Percentiles rank a stretch among this genome's conserved stretches.
Evolutionary conservation across 129 eudicot species (phyloP).

Genomic region (Ambrosia artemisiifolia): DNA sequence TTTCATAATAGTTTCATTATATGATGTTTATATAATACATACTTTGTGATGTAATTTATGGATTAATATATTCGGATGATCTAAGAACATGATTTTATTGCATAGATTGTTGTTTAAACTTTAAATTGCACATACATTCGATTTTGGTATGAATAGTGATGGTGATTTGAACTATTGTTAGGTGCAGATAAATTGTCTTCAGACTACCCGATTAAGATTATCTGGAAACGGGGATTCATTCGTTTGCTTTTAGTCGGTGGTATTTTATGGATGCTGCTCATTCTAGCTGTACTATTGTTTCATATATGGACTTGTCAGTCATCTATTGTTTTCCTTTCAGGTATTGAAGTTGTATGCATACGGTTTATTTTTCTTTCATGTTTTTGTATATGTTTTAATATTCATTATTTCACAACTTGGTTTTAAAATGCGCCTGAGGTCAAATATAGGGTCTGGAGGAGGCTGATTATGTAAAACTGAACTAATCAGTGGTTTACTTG

Average conservation of each 20-base stretch:
- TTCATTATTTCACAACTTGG: neutral
- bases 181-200: conserved; percentile 52
- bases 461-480: no score
- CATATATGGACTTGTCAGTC: conserved; percentile 96
- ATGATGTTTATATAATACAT: no score
- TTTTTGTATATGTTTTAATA: neutral
- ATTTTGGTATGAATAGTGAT: conserved; percentile 1
- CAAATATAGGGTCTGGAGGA: no score
- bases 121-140: no score
- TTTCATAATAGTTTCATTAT: no score
- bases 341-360: conserved; percentile 30
- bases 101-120: neutral
- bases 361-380: neutral
- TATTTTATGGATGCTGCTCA: conserved; percentile 81
- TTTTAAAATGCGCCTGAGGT: no score
- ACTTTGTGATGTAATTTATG: no score
- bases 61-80: no score
- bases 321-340: conserved; percentile 83
- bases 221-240: conserved; percentile 88
- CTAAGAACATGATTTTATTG: conserved; percentile 4
- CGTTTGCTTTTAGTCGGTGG: conserved; percentile 89
- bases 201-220: conserved; percentile 51
- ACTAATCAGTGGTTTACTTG: no score
- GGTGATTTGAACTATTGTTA: conserved; percentile 12
- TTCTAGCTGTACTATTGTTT: conserved; percentile 63